Evolutionary conservation across 108 stramenopile genomes (phyloP), one percentile per base, ranked within the genome.

Genomic region (Aurantiochytrium sp.): DNA sequence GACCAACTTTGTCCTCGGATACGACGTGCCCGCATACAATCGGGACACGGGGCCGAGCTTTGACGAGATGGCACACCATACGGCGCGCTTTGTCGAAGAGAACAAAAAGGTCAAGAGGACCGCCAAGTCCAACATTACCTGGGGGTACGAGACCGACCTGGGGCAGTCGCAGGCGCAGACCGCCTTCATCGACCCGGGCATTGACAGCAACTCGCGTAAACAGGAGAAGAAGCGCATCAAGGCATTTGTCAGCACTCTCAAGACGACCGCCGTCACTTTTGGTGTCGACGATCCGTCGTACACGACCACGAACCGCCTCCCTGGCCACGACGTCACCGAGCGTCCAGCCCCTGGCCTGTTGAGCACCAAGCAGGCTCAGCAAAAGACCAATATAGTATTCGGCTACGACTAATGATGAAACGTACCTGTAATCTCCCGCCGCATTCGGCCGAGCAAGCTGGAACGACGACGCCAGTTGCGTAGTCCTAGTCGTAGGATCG

Each of bases 351-450:
- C 59, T 65, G 45, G 73, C 45, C 24, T 81, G 39, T 3, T 48
- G 10, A 81, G 45, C 73, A 48, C 73, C 45, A 81, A 81, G 45
- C 39, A 81, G 73, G 73, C 39, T 12, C 73, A 81, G 39, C 73
- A 81, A 30, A 41, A 48, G 1, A 48, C 73, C 2, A 48, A 41
- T 24, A 81, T 81, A 6, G 30, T 81, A 6, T 48, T 81, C 19
- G 73, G 73, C 73, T 81, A 81, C 32, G 73, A 81, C 34, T 65
- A 65, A 52, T 52, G 50, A 52, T 52, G 8, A 8, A 8, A 52
- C 50, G 8, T 52, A 3, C 17, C 50, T 0, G n/a, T n/a, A n/a
- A n/a, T n/a, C n/a, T n/a, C n/a, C n/a, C n/a, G n/a, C n/a, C n/a
- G n/a, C n/a, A n/a, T n/a, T n/a, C n/a, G n/a, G n/a, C n/a, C n/a